Evolutionary conservation across 2,329 filamentous ascomycete species (phyloP), one percentile per base, ranked within the genome.

Genomic region (Neoarthrinium moseri): DNA sequence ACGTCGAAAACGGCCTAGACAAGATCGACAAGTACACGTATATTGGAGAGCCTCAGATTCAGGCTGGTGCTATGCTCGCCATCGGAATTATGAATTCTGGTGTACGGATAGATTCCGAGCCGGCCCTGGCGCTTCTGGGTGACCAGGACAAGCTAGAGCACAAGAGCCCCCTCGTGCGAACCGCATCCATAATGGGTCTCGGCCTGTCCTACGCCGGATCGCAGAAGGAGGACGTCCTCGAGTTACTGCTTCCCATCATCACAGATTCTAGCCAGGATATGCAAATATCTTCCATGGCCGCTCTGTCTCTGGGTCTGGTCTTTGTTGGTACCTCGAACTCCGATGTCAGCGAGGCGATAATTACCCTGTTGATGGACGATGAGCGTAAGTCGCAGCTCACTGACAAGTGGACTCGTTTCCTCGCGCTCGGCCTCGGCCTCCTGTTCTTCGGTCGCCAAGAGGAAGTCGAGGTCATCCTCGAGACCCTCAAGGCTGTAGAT

Each of bases 381-480:
- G 92, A 97, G 49, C 84, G 91, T 47, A 87, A 87, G 70, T 86
- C 81, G 60, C 91, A 96, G 66, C 75, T 99, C 50, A 96, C 95
- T 56, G 90, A 97, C 71, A 99, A 97, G 71, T 99, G 94, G 94
- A 94, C 91, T 24, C 85, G 94, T 15, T 99, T 99, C 73, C 87
- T 99, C 73, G 91, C 89, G 17, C 84, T 99, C 33, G 94, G 94
- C 53, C 79, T 99, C 51, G 94, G 92, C 2, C 79, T 99, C 21
- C 77, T 99, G 22, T 99, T 91, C 79, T 97, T 99, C 58, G 94
- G 94, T 30, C 86, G 90, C 53, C 94, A 99, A 69, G 94, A 99
- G 67, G 92, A 97, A 66, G 94, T 97, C n/a, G 94, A 99, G 60
- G 92, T 97, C 47, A 91, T 97, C 54, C 73, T 97, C 24, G 94